Evolutionary conservation across 192 early-diverging fungal genomes (phyloP), one percentile per base, ranked within the genome.

Genomic region (Entrophospora sp.): DNA sequence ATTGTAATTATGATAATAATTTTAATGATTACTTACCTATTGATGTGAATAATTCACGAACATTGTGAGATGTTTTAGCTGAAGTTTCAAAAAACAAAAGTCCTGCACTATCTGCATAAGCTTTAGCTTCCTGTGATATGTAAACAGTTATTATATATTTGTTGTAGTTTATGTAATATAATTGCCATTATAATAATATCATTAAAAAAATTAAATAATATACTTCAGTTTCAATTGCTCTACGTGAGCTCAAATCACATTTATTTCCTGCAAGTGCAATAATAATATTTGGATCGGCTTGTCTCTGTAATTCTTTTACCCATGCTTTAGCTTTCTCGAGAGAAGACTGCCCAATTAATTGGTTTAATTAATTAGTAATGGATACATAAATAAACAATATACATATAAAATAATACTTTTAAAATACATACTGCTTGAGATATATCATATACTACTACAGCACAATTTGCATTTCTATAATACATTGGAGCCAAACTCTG

Each of bases 221-320:
- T 76, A 83, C 82, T 71, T 90, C 81, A 38, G 77, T 80, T 37
- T 85, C 77, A 62, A 92, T 83, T 24, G 85, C 84, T 67, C 87
- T 77, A 65, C 85, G 81, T 46, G 76, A 72, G 12, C 75, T 81
- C 60, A 87, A 61, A 71, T 88, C 86, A 63, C 71, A 74, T 68
- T 88, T 88, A 63, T 88, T 88, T 52, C 85, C 86, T 22, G 81
- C 84, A 37, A 88, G 71, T 51, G 86, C 86, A 79, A 88, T 88
- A 12, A 88, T 80, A 71, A 88, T 86, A 65, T 85, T 82, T 34
- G 84, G 85, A 61, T 86, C 82, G 9, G 85, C 86, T 60, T 88
- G 86, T 32, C 85, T 83, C 64, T 88, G 84, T 45, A 88, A 76
- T 62, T 88, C 86, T 53, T 86, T 85, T 37, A 88, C 84, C 86